Evolutionary conservation across 495 filamentous ascomycete genomes (phyloP).

Genomic region (Aspergillus egyptiacus): DNA sequence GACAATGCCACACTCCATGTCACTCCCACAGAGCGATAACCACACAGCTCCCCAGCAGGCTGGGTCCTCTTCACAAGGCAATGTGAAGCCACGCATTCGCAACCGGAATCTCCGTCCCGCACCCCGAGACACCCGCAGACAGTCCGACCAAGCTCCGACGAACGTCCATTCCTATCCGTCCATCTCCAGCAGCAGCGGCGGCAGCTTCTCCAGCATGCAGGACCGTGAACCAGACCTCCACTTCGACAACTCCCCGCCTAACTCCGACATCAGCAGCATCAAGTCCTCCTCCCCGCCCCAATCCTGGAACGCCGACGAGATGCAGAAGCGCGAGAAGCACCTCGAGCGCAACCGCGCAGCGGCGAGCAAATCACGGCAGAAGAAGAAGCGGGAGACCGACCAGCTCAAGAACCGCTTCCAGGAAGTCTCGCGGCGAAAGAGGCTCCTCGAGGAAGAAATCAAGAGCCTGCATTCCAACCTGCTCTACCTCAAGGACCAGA

Average conservation of each 20-base stretch:
- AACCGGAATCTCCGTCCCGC: background rate
- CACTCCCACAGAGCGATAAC: background rate
- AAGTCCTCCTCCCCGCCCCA: background rate
- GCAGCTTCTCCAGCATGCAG: background rate
- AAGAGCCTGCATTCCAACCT: constrained; percentile 32
- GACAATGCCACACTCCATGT: background rate
- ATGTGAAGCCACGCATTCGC: background rate
- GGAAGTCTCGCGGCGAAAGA: constrained; percentile 25
- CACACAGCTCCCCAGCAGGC: background rate
- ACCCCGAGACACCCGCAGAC: background rate
- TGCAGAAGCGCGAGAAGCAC: constrained; percentile 43
- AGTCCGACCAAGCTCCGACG: background rate
- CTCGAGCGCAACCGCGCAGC: constrained; percentile 79
- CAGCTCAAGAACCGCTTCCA: constrained; percentile 48
- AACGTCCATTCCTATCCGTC: background rate
- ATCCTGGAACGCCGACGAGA: background rate
- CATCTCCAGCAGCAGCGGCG: background rate
- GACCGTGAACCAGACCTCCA: background rate
- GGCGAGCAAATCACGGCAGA: constrained; percentile 79
- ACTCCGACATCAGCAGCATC: constrained; percentile 1
- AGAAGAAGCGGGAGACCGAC: constrained; percentile 73
- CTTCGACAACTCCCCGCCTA: background rate
- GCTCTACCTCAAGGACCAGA: constrained; percentile 50
- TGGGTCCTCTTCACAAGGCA: background rate
- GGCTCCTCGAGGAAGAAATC: constrained; percentile 6